Evolutionary conservation across 2,329 filamentous ascomycete genomes (phyloP).

Genomic region (Colletotrichum tabaci): DNA sequence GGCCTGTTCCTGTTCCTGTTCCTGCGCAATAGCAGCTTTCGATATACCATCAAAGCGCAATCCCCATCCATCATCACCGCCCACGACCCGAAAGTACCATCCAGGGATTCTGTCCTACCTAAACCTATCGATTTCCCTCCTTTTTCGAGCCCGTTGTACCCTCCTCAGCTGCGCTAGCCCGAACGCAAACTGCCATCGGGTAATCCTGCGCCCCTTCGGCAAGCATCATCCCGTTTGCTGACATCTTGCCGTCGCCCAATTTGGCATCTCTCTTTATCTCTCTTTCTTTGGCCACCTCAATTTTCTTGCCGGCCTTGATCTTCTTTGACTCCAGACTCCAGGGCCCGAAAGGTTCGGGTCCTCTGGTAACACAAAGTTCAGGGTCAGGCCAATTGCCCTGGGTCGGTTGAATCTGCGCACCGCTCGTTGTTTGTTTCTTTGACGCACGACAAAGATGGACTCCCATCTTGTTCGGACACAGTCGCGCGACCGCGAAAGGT

Average conservation of each 20-base stretch:
- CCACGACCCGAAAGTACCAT: conserved; percentile 4
- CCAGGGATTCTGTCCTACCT: conserved; percentile 16
- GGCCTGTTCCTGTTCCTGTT: conserved; percentile 26
- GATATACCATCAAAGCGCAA: conserved; percentile 40
- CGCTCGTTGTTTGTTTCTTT: conserved; percentile 2
- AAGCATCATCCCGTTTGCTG: conserved; percentile 27
- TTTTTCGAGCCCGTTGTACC: not conserved
- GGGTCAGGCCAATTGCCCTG: not conserved
- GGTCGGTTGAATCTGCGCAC: not conserved
- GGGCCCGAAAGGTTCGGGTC: conserved; percentile 13
- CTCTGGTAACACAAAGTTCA: conserved; percentile 1
- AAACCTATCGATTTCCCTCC: not conserved
- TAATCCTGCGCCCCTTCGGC: conserved; percentile 17
- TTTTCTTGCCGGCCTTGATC: conserved; percentile 10
- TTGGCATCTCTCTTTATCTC: too few species aligned
- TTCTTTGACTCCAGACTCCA: not conserved
- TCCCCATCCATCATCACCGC: not conserved
- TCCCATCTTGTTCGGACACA: conserved; percentile 3
- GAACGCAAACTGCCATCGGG: conserved; percentile 25
- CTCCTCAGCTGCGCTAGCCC: conserved; percentile 2
- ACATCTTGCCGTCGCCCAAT: not conserved
- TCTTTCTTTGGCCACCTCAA: not conserved
- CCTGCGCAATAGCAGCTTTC: conserved; percentile 25
- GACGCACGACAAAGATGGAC: conserved; percentile 31
- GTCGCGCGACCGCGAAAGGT: conserved; percentile 37